Conservation (phyloP, 768 basidiomycete genomes). For the Postia placenta region DNA sequence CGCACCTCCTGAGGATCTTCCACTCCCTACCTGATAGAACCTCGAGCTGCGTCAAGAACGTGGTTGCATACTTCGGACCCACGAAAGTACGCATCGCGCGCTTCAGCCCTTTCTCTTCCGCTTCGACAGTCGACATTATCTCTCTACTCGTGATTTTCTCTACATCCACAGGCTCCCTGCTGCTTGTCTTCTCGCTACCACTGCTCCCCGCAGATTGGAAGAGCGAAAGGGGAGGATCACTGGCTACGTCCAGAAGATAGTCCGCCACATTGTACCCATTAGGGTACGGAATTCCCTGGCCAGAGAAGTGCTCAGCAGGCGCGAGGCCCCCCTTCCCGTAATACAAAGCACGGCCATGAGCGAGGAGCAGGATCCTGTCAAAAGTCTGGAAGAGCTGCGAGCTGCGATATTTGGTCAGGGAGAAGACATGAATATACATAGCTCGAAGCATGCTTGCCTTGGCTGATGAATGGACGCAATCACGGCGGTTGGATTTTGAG, state of each 20-base stretch:
- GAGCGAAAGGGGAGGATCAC: constrained; percentile 46
- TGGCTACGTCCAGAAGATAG: constrained; percentile 85
- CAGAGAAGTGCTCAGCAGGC: constrained; percentile 62
- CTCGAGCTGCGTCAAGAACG: constrained; percentile 86
- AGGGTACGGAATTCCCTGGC: constrained; percentile 42
- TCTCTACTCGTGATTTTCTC: not conserved
- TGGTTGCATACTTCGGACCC: constrained; percentile 47
- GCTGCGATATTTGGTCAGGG: no score
- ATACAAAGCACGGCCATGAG: constrained; percentile 74
- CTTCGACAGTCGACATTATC: not conserved
- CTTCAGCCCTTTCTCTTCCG: not conserved
- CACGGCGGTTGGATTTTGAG: constrained; percentile 66
- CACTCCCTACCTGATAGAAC: constrained; percentile 79
- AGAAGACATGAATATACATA: no score
- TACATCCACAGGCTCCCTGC: not conserved
- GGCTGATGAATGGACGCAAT: constrained; percentile 89
- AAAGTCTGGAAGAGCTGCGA: constrained; percentile 85
- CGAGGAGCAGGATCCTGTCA: constrained; percentile 72
- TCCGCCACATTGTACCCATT: constrained; percentile 91
- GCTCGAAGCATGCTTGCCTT: constrained; percentile 38
- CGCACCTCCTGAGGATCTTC: constrained; percentile 68
- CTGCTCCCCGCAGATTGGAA: constrained; percentile 30
- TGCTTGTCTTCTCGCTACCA: not conserved
- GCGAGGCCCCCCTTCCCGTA: constrained; percentile 68
- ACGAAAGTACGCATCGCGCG: not conserved